phyloP scores from a whole-genome alignment of 768 basidiomycete genomes.

The Suillus clintonianus region DNA sequence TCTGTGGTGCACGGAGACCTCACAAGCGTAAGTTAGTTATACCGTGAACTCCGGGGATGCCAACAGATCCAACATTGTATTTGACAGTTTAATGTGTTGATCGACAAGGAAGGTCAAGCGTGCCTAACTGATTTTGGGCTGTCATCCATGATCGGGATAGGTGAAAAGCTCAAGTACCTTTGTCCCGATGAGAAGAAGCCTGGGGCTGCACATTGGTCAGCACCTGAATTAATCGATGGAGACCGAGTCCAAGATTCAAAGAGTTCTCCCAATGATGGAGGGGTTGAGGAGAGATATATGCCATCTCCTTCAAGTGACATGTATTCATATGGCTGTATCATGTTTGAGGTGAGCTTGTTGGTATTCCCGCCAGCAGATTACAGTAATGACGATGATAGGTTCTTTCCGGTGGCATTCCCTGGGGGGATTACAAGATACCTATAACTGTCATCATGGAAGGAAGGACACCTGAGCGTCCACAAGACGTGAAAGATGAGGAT shows the following conservation, averaged over 20 bases:
- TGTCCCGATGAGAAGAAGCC: not conserved
- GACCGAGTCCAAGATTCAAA: not conserved
- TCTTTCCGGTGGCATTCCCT: not conserved
- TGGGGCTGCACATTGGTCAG: not conserved
- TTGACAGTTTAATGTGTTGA: not conserved
- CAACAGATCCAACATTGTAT: not conserved
- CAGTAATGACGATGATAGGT: not conserved
- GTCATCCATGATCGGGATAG: not conserved
- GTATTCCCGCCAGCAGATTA: not conserved
- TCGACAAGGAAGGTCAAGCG: not conserved
- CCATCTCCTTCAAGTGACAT: not conserved
- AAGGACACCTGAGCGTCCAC: not conserved
- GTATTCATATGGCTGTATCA: conserved; percentile 1
- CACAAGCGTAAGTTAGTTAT: not conserved
- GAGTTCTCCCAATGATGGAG: too few species aligned
- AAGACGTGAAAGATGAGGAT: not conserved
- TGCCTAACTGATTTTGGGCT: not conserved
- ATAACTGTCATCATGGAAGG: not conserved
- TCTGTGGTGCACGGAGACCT: conserved; percentile 4
- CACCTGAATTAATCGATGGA: not conserved
- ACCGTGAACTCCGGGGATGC: not conserved
- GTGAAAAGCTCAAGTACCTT: not conserved
- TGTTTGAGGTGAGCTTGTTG: not conserved
- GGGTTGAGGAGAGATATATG: not conserved
- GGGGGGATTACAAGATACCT: not conserved